A percentile compares a stretch with the other conserved stretches of the same genome.
Conservation (phyloP, 1,284 basidiomycete genomes). For the Vanrija pseudolonga region DNA sequence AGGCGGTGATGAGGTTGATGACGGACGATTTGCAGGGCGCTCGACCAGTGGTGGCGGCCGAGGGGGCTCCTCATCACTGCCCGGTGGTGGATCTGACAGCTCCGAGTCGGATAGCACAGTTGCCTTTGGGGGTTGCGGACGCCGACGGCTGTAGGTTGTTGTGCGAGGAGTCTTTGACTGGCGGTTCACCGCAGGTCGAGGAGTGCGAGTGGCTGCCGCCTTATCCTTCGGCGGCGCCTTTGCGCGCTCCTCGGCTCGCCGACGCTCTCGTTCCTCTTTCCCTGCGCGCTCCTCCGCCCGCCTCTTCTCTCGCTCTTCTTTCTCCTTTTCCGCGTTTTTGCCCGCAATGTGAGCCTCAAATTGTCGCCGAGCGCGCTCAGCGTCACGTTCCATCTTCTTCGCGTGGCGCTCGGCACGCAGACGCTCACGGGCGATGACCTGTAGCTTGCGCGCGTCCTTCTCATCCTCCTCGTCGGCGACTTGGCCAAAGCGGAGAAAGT, state of each 20-base stretch:
- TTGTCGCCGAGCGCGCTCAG: conserved; percentile 18
- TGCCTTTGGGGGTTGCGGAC: neutral
- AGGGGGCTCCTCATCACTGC: neutral
- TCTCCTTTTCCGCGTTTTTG: neutral
- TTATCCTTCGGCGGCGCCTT: neutral
- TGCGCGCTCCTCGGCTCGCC: neutral
- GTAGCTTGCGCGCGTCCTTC: conserved; percentile 14
- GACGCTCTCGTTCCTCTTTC: neutral
- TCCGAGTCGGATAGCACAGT: conserved; percentile 4
- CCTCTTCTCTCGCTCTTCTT: conserved; percentile 5
- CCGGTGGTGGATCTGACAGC: conserved; percentile 10
- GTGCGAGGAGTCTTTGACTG: neutral
- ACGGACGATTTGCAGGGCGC: no score
- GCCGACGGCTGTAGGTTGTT: conserved; percentile 10
- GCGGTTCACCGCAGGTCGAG: no score
- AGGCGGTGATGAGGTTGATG: neutral
- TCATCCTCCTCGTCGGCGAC: conserved; percentile 30
- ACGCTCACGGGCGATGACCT: conserved; percentile 32
- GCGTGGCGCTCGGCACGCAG: conserved; percentile 28
- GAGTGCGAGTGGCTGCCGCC: no score
- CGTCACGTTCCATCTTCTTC: conserved; percentile 17
- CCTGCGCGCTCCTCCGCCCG: neutral
- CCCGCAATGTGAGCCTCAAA: conserved; percentile 27
- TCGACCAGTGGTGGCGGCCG: neutral
- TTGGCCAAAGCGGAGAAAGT: conserved; percentile 32